A percentile compares a stretch with the other conserved stretches of the same genome.
phyloP scores from a whole-genome alignment of 805 yeast genomes.

The Kazachstania bromeliacearum region DNA sequence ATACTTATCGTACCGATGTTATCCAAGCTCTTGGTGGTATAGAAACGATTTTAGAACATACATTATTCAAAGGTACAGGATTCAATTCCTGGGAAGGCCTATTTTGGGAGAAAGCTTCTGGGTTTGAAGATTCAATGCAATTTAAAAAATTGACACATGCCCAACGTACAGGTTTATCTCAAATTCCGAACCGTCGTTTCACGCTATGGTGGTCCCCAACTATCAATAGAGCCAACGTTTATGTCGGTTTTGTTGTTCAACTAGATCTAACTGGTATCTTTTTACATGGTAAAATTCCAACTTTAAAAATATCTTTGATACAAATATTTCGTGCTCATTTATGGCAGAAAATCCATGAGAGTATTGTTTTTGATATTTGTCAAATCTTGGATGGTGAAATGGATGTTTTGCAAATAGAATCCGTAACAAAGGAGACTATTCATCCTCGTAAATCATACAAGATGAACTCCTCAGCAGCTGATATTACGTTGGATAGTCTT shows the following conservation, averaged over 20 bases:
- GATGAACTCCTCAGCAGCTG: slow-evolving; percentile 95
- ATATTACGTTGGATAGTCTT: slow-evolving; percentile 64
- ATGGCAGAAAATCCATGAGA: slow-evolving; percentile 98
- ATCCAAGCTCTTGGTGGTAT: slow-evolving; percentile 97
- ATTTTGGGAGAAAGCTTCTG: slow-evolving; percentile 97
- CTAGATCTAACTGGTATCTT: slow-evolving; percentile 94
- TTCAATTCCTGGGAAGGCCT: slow-evolving; percentile 97
- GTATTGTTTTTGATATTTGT: slow-evolving; percentile 85
- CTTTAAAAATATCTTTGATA: slow-evolving; percentile 86
- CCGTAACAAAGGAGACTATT: slow-evolving; percentile 81
- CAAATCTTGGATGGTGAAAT: slow-evolving; percentile 85
- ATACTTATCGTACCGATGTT: slow-evolving; percentile 88
- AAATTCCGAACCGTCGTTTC: slow-evolving; percentile 93
- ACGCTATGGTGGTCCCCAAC: slow-evolving; percentile 99
- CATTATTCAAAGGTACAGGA: slow-evolving; percentile 92
- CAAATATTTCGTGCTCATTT: slow-evolving; percentile 96
- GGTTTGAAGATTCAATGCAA: slow-evolving; percentile 92
- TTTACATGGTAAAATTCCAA: slow-evolving; percentile 95
- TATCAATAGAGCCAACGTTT: slow-evolving; percentile 93
- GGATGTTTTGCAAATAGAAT: slow-evolving; percentile 72
- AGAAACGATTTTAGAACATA: slow-evolving; percentile 90
- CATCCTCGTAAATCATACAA: slow-evolving; percentile 96
- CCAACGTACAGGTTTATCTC: slow-evolving; percentile 92
- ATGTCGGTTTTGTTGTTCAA: slow-evolving; percentile 95
- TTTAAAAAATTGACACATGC: slow-evolving; percentile 94